Conservation (phyloP, 495 filamentous ascomycete genomes). For the Tuber calosporum region DNA sequence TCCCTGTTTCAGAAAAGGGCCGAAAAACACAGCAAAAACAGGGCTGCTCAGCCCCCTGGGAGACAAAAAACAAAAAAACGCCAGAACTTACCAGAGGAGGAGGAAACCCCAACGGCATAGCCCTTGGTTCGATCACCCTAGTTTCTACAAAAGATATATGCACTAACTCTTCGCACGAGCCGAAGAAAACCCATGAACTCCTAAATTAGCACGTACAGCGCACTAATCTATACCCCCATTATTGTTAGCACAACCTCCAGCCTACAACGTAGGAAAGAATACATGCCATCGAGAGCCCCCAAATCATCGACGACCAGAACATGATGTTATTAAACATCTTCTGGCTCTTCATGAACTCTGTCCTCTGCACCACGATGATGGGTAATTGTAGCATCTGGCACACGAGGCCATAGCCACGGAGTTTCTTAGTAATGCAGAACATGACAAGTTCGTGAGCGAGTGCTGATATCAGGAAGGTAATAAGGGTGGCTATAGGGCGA, state of each 20-base stretch:
- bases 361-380: constrained; percentile 83
- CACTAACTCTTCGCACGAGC: not conserved
- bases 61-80: not conserved
- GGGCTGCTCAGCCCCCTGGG: not conserved
- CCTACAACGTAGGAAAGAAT: not conserved
- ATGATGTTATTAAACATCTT: constrained; percentile 81
- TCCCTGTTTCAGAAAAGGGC: not conserved
- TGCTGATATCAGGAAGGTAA: constrained; percentile 86
- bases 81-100: not conserved
- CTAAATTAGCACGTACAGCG: constrained; percentile 53
- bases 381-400: constrained; percentile 95
- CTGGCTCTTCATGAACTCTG: constrained; percentile 62
- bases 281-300: constrained; percentile 78
- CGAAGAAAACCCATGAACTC: not conserved
- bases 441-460: constrained; percentile 91
- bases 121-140: not conserved
- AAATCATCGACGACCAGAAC: constrained; percentile 94
- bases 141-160: not conserved
- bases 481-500: constrained; percentile 70
- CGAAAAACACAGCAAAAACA: not conserved
- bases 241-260: constrained; percentile 14
- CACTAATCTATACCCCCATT: constrained; percentile 48
- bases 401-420: constrained; percentile 86
- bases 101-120: not conserved
- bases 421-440: constrained; percentile 95